A percentile compares a stretch with the other conserved stretches of the same genome.
phyloP scores from a whole-genome alignment of 169 alveolate genomes.

The Babesia gibsoni region DNA sequence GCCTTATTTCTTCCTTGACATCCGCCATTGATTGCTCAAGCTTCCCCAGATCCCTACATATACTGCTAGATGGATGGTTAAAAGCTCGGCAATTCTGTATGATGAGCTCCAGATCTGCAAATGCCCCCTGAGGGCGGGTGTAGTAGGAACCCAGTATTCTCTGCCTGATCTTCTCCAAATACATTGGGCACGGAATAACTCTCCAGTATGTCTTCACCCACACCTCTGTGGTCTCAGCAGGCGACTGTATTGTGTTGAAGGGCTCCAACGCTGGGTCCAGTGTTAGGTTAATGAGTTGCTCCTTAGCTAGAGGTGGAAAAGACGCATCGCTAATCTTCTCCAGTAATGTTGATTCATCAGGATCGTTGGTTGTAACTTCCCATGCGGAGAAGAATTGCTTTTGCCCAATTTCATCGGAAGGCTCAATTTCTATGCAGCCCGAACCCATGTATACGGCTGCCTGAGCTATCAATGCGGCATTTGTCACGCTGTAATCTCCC shows the following conservation, averaged over 20 bases:
- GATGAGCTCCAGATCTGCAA: slow-evolving; percentile 51
- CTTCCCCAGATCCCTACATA: slow-evolving; percentile 18
- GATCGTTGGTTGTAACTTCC: not conserved
- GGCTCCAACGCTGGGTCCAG: slow-evolving; percentile 10
- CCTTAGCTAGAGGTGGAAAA: slow-evolving; percentile 26
- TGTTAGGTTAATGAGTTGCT: slow-evolving; percentile 20
- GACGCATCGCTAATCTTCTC: not conserved
- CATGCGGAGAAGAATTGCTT: slow-evolving; percentile 20
- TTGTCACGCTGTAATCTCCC: not conserved
- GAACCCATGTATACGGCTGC: slow-evolving; percentile 21
- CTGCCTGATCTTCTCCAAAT: slow-evolving; percentile 46
- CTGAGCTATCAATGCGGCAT: not conserved
- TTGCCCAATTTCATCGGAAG: not conserved
- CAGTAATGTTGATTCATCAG: not conserved
- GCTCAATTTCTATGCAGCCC: slow-evolving; percentile 8
- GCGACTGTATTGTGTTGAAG: slow-evolving; percentile 13
- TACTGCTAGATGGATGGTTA: slow-evolving; percentile 36
- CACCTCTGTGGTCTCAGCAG: slow-evolving; percentile 39
- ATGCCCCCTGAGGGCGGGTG: slow-evolving; percentile 55
- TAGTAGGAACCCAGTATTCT: slow-evolving; percentile 58
- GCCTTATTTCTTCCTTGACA: not conserved
- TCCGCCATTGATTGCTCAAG: not conserved
- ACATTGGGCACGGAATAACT: slow-evolving; percentile 62
- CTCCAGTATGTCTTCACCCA: slow-evolving; percentile 67
- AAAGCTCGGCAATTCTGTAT: slow-evolving; percentile 62